These are phyloP conservation scores for Arthrinium phaeospermum DNA, from an alignment of 2,329 filamentous ascomycete species.

Conservation along the genomic window DNA sequence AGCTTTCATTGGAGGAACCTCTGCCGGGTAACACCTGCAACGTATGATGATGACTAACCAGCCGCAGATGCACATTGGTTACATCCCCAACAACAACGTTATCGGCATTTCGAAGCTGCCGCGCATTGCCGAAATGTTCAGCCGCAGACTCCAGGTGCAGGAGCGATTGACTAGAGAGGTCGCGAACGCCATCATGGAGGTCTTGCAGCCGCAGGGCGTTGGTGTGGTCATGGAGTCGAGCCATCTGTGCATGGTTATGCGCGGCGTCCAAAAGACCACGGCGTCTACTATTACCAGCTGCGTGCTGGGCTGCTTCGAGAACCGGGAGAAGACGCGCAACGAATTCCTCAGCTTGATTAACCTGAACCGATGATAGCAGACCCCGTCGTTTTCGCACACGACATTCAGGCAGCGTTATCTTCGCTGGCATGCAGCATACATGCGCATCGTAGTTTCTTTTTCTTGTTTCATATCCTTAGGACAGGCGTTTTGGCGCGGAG, in stretches of 20 bases:
- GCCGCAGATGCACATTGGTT: slow-evolving; percentile 93
- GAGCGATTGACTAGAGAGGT: slow-evolving; percentile 96
- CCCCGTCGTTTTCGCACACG: not conserved
- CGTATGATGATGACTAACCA: slow-evolving; percentile 4
- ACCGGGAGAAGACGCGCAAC: slow-evolving; percentile 90
- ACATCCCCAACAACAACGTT: slow-evolving; percentile 87
- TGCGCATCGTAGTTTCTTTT: not conserved
- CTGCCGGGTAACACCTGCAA: not conserved
- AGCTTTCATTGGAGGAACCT: slow-evolving; percentile 23
- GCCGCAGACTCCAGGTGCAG: slow-evolving; percentile 90
- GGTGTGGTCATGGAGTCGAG: slow-evolving; percentile 97
- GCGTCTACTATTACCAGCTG: slow-evolving; percentile 93
- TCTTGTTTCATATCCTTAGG: slow-evolving; percentile 15
- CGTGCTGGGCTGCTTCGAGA: slow-evolving; percentile 95
- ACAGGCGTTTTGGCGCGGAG: slow-evolving; percentile 23
- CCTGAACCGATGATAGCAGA: slow-evolving; percentile 52
- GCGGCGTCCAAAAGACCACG: slow-evolving; percentile 91
- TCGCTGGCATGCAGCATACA: not conserved
- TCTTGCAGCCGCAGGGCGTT: slow-evolving; percentile 91
- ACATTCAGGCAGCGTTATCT: not conserved
- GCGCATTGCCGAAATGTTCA: slow-evolving; percentile 96
- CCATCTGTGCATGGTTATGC: slow-evolving; percentile 98
- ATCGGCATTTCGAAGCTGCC: slow-evolving; percentile 96
- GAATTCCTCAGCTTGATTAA: slow-evolving; percentile 87
- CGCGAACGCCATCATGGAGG: slow-evolving; percentile 89